These are phyloP conservation scores for Debaryomyces tyrocola DNA, from an alignment of 805 yeast species.

Conservation along the genomic window DNA sequence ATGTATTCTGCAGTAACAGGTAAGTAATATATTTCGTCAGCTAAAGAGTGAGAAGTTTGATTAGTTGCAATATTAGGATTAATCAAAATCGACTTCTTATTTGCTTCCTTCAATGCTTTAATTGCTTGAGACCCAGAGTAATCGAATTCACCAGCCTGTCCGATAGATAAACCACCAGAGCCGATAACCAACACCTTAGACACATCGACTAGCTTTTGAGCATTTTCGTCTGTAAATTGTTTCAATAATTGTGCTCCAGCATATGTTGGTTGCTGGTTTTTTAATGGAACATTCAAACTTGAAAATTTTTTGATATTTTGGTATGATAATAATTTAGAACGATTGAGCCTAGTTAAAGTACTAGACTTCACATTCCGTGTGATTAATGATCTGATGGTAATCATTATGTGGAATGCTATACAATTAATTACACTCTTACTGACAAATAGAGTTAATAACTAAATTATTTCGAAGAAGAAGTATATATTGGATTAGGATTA, in stretches of 20 bases:
- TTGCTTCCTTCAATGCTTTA: conserved; percentile 89
- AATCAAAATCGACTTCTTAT: conserved; percentile 80
- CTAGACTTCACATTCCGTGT: conserved; percentile 4
- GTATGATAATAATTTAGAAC: neutral
- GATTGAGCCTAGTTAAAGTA: conserved; percentile 2
- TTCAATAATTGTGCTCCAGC: conserved; percentile 65
- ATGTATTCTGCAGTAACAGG: conserved; percentile 98
- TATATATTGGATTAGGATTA: no score
- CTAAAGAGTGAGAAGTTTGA: conserved; percentile 92
- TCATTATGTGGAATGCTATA: conserved; percentile 1
- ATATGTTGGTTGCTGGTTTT: conserved; percentile 33
- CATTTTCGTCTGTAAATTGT: conserved; percentile 57
- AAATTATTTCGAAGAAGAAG: conserved; percentile 2
- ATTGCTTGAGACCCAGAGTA: conserved; percentile 97
- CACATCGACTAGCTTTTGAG: conserved; percentile 75
- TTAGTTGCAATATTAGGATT: conserved; percentile 97
- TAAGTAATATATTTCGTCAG: conserved; percentile 91
- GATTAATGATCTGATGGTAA: conserved; percentile 3
- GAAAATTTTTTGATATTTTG: conserved; percentile 7
- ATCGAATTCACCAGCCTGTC: conserved; percentile 98
- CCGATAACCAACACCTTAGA: conserved; percentile 89
- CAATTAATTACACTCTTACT: neutral
- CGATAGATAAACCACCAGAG: conserved; percentile 95
- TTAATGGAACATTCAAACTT: neutral
- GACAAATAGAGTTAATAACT: neutral